A percentile compares a stretch with the other conserved stretches of the same genome.
Evolutionary conservation across 179 eudicot genomes (phyloP).

Genomic region (Corrigiola litoralis): DNA sequence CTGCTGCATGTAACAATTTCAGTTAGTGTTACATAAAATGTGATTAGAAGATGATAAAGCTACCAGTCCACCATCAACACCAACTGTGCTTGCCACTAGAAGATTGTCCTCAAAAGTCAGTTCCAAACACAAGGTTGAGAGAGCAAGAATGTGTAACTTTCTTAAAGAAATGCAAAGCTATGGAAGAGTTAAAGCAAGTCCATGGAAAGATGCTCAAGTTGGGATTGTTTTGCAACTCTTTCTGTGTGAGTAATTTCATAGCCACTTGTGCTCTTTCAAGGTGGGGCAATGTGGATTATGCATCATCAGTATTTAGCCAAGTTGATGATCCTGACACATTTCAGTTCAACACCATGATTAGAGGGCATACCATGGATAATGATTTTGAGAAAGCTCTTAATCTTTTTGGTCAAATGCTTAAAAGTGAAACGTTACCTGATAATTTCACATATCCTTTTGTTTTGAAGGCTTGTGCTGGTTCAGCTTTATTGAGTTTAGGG

Average conservation of each 20-base stretch:
- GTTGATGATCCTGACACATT: conserved; percentile 54
- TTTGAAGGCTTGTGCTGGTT: conserved; percentile 54
- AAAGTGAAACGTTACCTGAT: conserved; percentile 43
- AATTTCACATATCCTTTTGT: conserved; percentile 60
- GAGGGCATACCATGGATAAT: conserved; percentile 46
- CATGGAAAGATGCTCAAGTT: conserved; percentile 54
- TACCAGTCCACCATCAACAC: conserved; percentile 42
- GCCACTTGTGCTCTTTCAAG: conserved; percentile 59
- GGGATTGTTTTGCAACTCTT: conserved; percentile 45
- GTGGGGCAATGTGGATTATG: conserved; percentile 74
- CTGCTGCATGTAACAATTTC: not conserved
- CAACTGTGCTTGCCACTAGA: conserved; percentile 28
- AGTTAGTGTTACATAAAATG: conserved; percentile 2
- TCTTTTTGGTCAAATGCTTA: conserved; percentile 50
- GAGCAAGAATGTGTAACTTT: conserved; percentile 58
- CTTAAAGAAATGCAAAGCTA: conserved; percentile 43
- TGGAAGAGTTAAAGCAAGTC: conserved; percentile 56
- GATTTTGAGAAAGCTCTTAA: conserved; percentile 37
- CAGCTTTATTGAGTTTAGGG: conserved; percentile 41
- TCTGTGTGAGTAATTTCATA: conserved; percentile 53
- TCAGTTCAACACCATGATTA: conserved; percentile 61
- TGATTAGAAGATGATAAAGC: conserved; percentile 37
- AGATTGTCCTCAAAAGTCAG: conserved; percentile 30
- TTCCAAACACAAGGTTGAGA: conserved; percentile 25
- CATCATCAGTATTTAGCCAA: conserved; percentile 45